These are phyloP conservation scores for Aspergillus leporis DNA, from an alignment of 495 filamentous ascomycete genomes.

Conservation along the genomic window DNA sequence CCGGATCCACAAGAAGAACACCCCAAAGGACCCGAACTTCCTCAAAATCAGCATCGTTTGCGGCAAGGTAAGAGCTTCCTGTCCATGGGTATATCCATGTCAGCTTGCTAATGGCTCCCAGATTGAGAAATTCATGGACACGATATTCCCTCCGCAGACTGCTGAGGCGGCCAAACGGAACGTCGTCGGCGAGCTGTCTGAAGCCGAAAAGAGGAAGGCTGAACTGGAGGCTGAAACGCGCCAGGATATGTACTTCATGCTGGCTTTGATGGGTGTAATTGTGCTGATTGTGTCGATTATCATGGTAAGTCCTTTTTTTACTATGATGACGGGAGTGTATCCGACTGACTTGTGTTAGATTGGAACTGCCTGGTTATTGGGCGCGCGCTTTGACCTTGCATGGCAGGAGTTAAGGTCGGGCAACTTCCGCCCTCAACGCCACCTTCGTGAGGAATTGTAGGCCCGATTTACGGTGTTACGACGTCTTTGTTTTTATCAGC, in stretches of 20 bases:
- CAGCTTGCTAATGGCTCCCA: conserved; percentile 38
- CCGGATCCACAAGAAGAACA: conserved; percentile 91
- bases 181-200: conserved; percentile 38
- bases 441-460: conserved; percentile 36
- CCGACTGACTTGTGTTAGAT: conserved; percentile 49
- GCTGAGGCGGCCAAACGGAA: conserved; percentile 47
- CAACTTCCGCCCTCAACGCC: conserved; percentile 39
- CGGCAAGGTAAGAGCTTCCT: conserved; percentile 66
- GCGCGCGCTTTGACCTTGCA: conserved; percentile 67
- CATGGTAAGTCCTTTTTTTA: conserved; percentile 57
- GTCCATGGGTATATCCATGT: background rate
- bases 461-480: conserved; percentile 34
- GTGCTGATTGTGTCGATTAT: conserved; percentile 59
- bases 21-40: conserved; percentile 90
- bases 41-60: conserved; percentile 89
- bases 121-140: conserved; percentile 98
- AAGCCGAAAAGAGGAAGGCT: conserved; percentile 45
- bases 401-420: conserved; percentile 54
- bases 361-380: conserved; percentile 64
- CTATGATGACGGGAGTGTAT: background rate
- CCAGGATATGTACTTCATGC: conserved; percentile 63
- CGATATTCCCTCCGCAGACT: conserved; percentile 79
- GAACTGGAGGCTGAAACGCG: conserved; percentile 52
- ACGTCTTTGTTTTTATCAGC: conserved; percentile 32
- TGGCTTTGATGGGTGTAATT: conserved; percentile 58